Percentiles rank a stretch among this genome's conserved stretches.
phyloP scores from a whole-genome alignment of 148 eudicot species.

The Oxyria digyna region DNA sequence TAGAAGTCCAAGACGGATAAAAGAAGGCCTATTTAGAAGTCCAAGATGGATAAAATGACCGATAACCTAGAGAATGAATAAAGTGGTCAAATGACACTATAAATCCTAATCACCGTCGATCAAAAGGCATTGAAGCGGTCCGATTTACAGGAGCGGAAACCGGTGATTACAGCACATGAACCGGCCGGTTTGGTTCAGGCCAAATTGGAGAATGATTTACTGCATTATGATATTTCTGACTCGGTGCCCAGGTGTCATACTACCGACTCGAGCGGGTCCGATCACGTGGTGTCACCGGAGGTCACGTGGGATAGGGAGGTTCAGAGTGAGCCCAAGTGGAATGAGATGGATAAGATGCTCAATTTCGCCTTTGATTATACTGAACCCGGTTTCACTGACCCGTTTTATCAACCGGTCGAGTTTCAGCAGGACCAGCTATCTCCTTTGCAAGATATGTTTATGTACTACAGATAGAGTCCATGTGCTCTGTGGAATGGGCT shows the following conservation, averaged over 20 bases:
- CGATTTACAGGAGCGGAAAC: slow-evolving; percentile 3
- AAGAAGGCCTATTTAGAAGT: too few relatives aligned
- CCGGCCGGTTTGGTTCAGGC: not conserved
- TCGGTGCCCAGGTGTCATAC: slow-evolving; percentile 5
- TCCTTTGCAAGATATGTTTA: slow-evolving; percentile 2
- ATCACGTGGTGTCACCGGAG: slow-evolving; percentile 8
- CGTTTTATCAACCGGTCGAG: not conserved
- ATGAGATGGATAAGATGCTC: not conserved
- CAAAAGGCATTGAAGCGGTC: slow-evolving; percentile 3
- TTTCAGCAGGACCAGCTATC: slow-evolving; percentile 2
- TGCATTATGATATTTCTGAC: not conserved
- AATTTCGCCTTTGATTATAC: not conserved
- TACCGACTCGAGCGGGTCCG: slow-evolving; percentile 10
- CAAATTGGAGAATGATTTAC: not conserved
- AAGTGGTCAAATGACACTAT: too few relatives aligned
- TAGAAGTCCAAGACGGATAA: too few relatives aligned
- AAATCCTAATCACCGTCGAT: slow-evolving; percentile 7
- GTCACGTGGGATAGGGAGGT: slow-evolving; percentile 4
- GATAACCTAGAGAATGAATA: slow-evolving; percentile 2
- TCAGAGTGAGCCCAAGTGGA: slow-evolving; percentile 7
- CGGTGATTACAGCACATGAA: not conserved
- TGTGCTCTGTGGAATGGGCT: not conserved
- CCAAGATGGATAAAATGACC: too few relatives aligned
- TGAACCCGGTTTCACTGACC: not conserved
- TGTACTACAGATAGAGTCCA: not conserved